Conservation (phyloP, 495 filamentous ascomycete species). For the Aspergillus saccharolyticus region DNA sequence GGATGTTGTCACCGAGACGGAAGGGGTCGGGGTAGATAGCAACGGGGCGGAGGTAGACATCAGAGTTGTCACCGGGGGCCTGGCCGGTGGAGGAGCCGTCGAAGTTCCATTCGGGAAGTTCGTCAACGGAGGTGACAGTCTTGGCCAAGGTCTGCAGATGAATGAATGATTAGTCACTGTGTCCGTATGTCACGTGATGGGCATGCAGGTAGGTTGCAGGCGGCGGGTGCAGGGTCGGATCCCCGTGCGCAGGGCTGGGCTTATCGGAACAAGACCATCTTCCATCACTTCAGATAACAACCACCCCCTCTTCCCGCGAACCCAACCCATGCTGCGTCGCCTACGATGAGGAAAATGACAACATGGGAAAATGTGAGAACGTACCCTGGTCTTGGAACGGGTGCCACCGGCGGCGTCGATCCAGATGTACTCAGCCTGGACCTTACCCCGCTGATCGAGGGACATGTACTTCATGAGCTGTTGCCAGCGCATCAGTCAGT, state of each 20-base stretch:
- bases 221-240: conserved; percentile 17
- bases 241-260: conserved; percentile 31
- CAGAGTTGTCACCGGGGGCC: conserved; percentile 93
- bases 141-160: conserved; percentile 68
- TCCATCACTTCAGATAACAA: conserved; percentile 6
- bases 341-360: neutral
- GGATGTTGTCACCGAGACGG: conserved; percentile 79
- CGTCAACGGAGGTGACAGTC: conserved; percentile 57
- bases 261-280: conserved; percentile 18
- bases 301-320: neutral
- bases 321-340: neutral
- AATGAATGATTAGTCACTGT: conserved; percentile 13
- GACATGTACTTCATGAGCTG: conserved; percentile 89
- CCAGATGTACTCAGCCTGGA: conserved; percentile 98
- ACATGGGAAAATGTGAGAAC: conserved; percentile 24
- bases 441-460: conserved; percentile 78
- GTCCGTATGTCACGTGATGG: conserved; percentile 27
- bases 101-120: conserved; percentile 98
- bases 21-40: conserved; percentile 92
- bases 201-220: conserved; percentile 27
- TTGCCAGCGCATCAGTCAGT: conserved; percentile 34
- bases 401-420: conserved; percentile 74
- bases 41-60: conserved; percentile 92
- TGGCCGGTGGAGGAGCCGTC: conserved; percentile 94
- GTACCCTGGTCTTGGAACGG: conserved; percentile 89